Conservation (phyloP, 108 stramenopile genomes). For the Nannochloropsis salina region DNA sequence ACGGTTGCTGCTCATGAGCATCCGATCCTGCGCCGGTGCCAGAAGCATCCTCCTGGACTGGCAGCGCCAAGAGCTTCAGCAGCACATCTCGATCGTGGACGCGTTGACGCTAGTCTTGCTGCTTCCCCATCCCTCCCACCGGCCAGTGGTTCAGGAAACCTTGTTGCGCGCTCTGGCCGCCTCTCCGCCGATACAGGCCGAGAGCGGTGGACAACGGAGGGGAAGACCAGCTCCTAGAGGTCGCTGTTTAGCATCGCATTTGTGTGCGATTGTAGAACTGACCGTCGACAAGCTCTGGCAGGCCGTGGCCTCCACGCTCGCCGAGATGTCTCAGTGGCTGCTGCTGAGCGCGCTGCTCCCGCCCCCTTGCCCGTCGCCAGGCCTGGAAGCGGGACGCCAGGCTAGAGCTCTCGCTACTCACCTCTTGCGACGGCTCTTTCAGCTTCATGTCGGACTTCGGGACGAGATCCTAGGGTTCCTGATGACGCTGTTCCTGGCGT, state of each 20-base stretch:
- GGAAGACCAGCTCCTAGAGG: not conserved
- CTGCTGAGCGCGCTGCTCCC: not conserved
- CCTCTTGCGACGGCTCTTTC: constrained; percentile 5
- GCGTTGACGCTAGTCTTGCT: constrained; percentile 16
- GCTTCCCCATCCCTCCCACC: not conserved
- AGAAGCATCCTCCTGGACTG: not conserved
- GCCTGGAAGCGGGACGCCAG: not conserved
- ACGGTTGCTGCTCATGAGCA: not conserved
- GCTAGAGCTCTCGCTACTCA: not conserved
- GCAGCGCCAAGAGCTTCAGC: not conserved
- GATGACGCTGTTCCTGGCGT: not conserved
- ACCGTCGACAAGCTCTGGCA: not conserved
- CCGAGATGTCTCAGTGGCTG: not conserved
- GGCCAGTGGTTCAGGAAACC: not conserved
- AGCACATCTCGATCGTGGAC: not conserved
- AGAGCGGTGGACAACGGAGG: not conserved
- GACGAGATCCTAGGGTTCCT: constrained; percentile 13
- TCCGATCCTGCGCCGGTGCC: constrained; percentile 15
- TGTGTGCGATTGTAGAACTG: not conserved
- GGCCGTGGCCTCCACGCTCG: not conserved
- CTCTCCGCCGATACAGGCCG: not conserved
- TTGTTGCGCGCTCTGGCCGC: not conserved
- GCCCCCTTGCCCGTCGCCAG: not conserved
- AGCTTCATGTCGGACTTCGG: not conserved
- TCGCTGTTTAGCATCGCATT: not conserved